A percentile compares a stretch with the other conserved stretches of the same genome.
Conservation (phyloP, 2,329 filamentous ascomycete genomes). For the Aspergillus sp. region DNA sequence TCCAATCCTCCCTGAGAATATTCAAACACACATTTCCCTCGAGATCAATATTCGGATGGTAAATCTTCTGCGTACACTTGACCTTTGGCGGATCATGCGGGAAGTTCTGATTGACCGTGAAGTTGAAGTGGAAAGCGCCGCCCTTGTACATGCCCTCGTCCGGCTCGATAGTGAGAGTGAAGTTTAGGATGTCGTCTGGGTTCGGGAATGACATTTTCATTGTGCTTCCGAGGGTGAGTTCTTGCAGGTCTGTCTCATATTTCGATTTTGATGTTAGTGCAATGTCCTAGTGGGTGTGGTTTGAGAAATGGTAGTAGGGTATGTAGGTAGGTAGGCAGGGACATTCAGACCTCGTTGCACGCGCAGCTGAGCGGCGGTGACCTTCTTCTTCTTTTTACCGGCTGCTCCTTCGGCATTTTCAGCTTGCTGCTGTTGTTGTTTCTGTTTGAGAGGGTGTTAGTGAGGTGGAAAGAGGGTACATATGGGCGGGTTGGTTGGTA, state of each 20-base stretch:
- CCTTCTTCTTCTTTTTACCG: slow-evolving; percentile 93
- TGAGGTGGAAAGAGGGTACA: background rate
- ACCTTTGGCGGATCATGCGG: slow-evolving; percentile 98
- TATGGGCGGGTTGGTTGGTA: background rate
- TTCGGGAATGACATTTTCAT: slow-evolving; percentile 61
- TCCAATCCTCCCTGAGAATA: slow-evolving; percentile 97
- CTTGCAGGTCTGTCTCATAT: slow-evolving; percentile 45
- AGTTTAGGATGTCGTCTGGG: slow-evolving; percentile 61
- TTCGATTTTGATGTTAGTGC: background rate
- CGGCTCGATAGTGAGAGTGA: slow-evolving; percentile 52
- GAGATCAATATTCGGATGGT: slow-evolving; percentile 97
- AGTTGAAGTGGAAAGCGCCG: slow-evolving; percentile 84
- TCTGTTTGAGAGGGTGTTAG: slow-evolving; percentile 23
- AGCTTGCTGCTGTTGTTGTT: slow-evolving; percentile 93
- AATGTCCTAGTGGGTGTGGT: background rate
- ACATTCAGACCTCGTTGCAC: slow-evolving; percentile 80
- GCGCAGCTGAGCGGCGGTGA: slow-evolving; percentile 90
- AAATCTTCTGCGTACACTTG: slow-evolving; percentile 96
- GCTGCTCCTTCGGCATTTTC: slow-evolving; percentile 83
- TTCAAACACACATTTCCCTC: slow-evolving; percentile 98
- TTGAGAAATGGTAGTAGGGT: background rate
- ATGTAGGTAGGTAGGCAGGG: slow-evolving; percentile 5
- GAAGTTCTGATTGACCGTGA: slow-evolving; percentile 91
- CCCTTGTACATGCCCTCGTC: slow-evolving; percentile 77
- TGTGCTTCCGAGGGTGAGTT: slow-evolving; percentile 54